phyloP scores from a whole-genome alignment of 305 asterid species.

The Fraxinus ornus region DNA sequence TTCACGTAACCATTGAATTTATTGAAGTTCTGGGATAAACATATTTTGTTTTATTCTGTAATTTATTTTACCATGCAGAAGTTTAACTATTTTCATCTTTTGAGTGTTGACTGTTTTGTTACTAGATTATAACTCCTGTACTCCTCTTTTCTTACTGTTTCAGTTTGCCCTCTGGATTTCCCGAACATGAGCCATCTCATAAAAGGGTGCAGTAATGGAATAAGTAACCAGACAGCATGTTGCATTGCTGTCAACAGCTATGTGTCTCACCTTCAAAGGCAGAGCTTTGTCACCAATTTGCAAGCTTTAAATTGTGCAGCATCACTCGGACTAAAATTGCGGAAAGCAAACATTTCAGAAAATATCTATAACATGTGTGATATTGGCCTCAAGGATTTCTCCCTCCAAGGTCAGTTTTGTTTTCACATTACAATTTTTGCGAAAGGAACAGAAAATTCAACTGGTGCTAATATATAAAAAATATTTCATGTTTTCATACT shows the following conservation, averaged over 20 bases:
- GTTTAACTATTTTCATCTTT: neutral
- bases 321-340: slow-evolving; percentile 68
- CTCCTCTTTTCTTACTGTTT: slow-evolving; percentile 19
- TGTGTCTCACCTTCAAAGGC: slow-evolving; percentile 86
- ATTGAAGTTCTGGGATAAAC: neutral
- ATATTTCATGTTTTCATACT: slow-evolving; percentile 33
- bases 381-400: slow-evolving; percentile 91
- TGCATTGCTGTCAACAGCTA: slow-evolving; percentile 70
- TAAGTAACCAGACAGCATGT: slow-evolving; percentile 57
- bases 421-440: slow-evolving; percentile 14
- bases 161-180: slow-evolving; percentile 89
- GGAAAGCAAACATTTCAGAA: slow-evolving; percentile 67
- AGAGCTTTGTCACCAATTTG: slow-evolving; percentile 92
- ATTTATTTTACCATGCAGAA: neutral
- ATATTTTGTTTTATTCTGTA: neutral
- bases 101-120: neutral
- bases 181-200: slow-evolving; percentile 64
- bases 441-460: slow-evolving; percentile 12
- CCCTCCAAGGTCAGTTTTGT: slow-evolving; percentile 80
- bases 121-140: slow-evolving; percentile 7
- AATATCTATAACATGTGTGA: slow-evolving; percentile 70
- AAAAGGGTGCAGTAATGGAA: slow-evolving; percentile 57
- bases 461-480: slow-evolving; percentile 31
- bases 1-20: neutral
- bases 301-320: slow-evolving; percentile 96